Base-by-base conservation (phyloP, 1,284 basidiomycete species). In the Leccinum pachyderme region DNA sequence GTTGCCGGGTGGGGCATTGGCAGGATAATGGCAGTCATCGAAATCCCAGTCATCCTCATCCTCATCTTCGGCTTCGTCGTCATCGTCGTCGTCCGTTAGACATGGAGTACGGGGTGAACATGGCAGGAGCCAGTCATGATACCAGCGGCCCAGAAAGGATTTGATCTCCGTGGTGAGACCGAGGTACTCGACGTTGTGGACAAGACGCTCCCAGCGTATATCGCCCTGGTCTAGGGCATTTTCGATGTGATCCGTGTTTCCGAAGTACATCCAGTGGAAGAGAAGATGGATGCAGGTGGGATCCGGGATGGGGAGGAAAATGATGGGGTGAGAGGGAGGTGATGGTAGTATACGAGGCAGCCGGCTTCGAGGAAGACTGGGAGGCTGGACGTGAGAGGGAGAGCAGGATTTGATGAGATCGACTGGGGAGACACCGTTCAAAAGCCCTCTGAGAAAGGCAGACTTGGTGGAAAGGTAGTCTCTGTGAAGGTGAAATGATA, bases 141-240 rank as follows among this genome's bases (percentile, higher is more conserved):
- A 87, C 84, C 84, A 89, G 53, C 75, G 74, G 2, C 83, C 81
- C 53, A 90, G 74, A 67, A 86, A 89, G 18, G 82, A 69, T 62
- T 86, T 88, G 67, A 90, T 81, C 50, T 89, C 86, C 9, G 79
- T 69, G 44, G 80, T 74, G 61, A 91, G 78, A 25, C 83, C 85
- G 51, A 91, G 82, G 63, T 89, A 91, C 67, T 91, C 89, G 64
- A 84, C 88, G 66, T 91, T 91, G 52, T 85, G 81, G n/a, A 86
- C 87, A 57, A 91, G 77, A 43, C 87, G 87, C 58, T 89, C 86
- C 89, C 88, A 91, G 45, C 81, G 80, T 50, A 89, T 75, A 50
- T 73, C 68, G n/a, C 84, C 82, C 18, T 75, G 69, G 55, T 80
- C 76, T 22, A 91, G 79, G 39, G 78, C 82, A 35, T 81, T 74